Conservation (phyloP, 345 rosid genomes). For the Eucalyptus erythrocorys region DNA sequence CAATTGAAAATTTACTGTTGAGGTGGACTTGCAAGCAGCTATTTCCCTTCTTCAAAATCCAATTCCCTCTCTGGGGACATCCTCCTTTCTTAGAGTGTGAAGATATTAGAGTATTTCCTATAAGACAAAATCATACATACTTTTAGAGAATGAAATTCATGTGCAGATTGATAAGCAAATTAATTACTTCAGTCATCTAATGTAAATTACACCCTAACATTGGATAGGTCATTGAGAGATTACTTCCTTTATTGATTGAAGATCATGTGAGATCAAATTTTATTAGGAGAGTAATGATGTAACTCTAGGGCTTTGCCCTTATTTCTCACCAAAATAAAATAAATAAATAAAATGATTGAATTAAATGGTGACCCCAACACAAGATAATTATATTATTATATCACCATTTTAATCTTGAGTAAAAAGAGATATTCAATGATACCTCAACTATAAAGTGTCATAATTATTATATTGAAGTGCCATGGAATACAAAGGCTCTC, state of each 20-base stretch:
- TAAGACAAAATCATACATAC: not conserved
- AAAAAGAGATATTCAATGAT: not conserved
- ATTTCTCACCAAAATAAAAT: not conserved
- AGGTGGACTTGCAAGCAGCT: not conserved
- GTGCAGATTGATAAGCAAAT: not conserved
- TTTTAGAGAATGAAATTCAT: not conserved
- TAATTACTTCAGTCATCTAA: not conserved
- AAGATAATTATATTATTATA: not conserved
- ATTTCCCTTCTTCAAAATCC: not conserved
- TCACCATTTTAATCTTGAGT: not conserved
- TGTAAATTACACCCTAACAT: not conserved
- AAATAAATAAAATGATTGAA: not conserved
- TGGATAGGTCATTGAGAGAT: not conserved
- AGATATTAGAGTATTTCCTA: not conserved
- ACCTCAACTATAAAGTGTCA: not conserved
- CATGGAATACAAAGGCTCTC: not conserved
- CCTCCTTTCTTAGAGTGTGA: not conserved
- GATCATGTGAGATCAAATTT: not conserved
- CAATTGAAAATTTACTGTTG: not conserved
- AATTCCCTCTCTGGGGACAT: not conserved
- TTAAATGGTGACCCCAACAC: not conserved
- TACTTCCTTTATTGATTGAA: not conserved
- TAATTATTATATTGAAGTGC: not conserved
- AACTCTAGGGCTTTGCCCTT: not conserved
- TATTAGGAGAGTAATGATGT: not conserved